Percentiles rank a stretch among this genome's conserved stretches.
Evolutionary conservation across 306 rosid genomes (phyloP).

Genomic region (Vigna trinervia): DNA sequence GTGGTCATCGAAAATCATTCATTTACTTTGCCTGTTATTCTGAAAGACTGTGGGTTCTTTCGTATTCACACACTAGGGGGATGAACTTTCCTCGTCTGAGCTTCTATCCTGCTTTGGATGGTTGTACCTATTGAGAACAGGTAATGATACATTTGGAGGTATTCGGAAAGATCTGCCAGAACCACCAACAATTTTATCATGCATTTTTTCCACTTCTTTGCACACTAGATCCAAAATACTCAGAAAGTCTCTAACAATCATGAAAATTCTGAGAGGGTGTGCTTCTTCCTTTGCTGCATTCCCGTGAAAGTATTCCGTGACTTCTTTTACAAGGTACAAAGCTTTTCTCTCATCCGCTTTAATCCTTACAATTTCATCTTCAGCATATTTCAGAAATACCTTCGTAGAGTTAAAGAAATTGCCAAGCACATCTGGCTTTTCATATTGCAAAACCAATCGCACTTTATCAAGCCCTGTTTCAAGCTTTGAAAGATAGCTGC

Average conservation of each 20-base stretch:
- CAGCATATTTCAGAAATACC: conserved; percentile 78
- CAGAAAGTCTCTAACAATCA: conserved; percentile 93
- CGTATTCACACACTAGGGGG: conserved; percentile 63
- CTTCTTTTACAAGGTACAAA: conserved; percentile 84
- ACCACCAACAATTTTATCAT: conserved; percentile 79
- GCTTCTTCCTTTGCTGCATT: conserved; percentile 90
- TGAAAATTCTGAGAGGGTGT: conserved; percentile 91
- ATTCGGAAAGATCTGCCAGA: conserved; percentile 90
- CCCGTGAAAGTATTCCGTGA: conserved; percentile 91
- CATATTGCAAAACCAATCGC: conserved; percentile 72
- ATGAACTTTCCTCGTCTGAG: conserved; percentile 93
- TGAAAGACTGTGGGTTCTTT: conserved; percentile 52
- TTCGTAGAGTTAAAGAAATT: conserved; percentile 79
- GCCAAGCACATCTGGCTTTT: conserved; percentile 70
- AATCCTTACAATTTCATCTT: conserved; percentile 71
- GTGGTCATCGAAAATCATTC: conserved; percentile 44
- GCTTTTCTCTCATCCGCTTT: conserved; percentile 83
- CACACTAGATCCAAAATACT: conserved; percentile 84
- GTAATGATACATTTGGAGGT: conserved; percentile 74
- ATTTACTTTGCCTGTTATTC: conserved; percentile 48
- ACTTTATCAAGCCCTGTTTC: conserved; percentile 94
- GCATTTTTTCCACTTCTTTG: conserved; percentile 94
- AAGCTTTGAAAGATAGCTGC: conserved; percentile 87
- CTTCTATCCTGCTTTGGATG: conserved; percentile 68
- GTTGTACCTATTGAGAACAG: conserved; percentile 86